A percentile compares a stretch with the other conserved stretches of the same genome.
phyloP scores from a whole-genome alignment of 1,284 basidiomycete species.

The Trichosporon coremiiforme region DNA sequence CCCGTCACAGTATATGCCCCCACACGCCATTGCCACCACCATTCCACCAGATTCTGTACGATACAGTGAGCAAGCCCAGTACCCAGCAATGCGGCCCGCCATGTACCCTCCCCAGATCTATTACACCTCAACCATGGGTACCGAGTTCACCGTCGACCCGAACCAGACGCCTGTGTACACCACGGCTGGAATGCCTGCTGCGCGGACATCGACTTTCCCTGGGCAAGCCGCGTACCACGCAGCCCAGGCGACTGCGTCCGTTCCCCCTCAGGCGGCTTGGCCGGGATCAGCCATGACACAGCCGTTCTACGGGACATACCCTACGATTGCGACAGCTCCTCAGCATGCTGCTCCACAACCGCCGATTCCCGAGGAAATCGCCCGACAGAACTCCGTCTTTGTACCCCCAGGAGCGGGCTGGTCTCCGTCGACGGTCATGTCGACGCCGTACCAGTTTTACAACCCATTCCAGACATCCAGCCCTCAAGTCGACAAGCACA shows the following conservation, averaged over 20 bases:
- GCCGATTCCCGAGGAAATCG: conserved; percentile 24
- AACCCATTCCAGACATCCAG: conserved; percentile 21
- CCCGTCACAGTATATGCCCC: conserved; percentile 25
- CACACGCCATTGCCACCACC: conserved; percentile 17
- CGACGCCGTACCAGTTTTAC: conserved; percentile 31
- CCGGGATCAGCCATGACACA: conserved; percentile 20
- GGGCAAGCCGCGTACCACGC: conserved; percentile 25
- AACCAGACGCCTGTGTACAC: conserved; percentile 16
- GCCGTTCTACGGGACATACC: conserved; percentile 26
- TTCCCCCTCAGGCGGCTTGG: conserved; percentile 26
- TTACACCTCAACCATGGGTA: conserved; percentile 27
- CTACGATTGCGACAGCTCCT: conserved; percentile 19
- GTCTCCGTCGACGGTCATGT: conserved; percentile 29
- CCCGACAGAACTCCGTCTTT: conserved; percentile 26
- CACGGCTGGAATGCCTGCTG: conserved; percentile 6
- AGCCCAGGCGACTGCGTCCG: conserved; percentile 23
- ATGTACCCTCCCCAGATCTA: conserved; percentile 31
- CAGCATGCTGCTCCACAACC: conserved; percentile 21
- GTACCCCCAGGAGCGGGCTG: conserved; percentile 24
- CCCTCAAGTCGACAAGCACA: conserved; percentile 25
- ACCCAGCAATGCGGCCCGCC: conserved; percentile 19
- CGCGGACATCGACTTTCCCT: not conserved
- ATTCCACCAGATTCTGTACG: conserved; percentile 27
- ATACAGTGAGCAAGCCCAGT: conserved; percentile 24
- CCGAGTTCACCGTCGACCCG: conserved; percentile 25